phyloP scores from a whole-genome alignment of 371 early-diverging fungal species.

The Rhizomucor miehei region DNA sequence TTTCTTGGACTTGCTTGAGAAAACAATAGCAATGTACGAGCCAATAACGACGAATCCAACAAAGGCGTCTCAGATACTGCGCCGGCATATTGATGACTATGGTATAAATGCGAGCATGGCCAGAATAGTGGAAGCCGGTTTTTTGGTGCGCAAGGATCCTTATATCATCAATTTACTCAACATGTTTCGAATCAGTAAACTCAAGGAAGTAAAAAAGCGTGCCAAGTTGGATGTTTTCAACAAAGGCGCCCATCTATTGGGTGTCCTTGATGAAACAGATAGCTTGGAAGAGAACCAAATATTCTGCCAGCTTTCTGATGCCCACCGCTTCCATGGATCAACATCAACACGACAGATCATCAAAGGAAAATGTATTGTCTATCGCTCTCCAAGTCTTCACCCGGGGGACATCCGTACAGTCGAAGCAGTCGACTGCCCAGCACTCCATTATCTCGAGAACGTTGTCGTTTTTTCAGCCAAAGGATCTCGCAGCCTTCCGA shows the following conservation, averaged over 20 bases:
- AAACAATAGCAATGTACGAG: conserved; percentile 33
- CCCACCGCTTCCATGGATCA: conserved; percentile 9
- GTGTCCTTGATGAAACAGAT: conserved; percentile 75
- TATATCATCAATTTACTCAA: conserved; percentile 50
- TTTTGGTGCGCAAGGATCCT: conserved; percentile 46
- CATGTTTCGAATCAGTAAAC: conserved; percentile 38
- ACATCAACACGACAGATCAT: conserved; percentile 24
- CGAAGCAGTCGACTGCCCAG: conserved; percentile 54
- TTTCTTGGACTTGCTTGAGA: conserved; percentile 40
- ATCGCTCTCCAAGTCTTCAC: conserved; percentile 69
- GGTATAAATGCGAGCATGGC: conserved; percentile 34
- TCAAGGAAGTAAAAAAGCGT: conserved; percentile 56
- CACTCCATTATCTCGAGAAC: conserved; percentile 59
- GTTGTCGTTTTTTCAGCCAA: conserved; percentile 76
- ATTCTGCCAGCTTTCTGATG: conserved; percentile 58
- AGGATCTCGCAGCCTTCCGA: conserved; percentile 67
- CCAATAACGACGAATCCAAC: conserved; percentile 24
- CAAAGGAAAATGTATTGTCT: conserved; percentile 48
- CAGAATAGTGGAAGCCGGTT: conserved; percentile 46
- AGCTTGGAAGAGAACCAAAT: conserved; percentile 60
- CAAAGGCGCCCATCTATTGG: conserved; percentile 61
- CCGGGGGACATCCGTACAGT: conserved; percentile 76
- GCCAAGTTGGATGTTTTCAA: conserved; percentile 58
- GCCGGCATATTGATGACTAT: conserved; percentile 39
- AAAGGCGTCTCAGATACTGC: conserved; percentile 31